Evolutionary conservation across 768 basidiomycete species (phyloP), one percentile per base, ranked within the genome.

Genomic region (Leccinum incarnatum): DNA sequence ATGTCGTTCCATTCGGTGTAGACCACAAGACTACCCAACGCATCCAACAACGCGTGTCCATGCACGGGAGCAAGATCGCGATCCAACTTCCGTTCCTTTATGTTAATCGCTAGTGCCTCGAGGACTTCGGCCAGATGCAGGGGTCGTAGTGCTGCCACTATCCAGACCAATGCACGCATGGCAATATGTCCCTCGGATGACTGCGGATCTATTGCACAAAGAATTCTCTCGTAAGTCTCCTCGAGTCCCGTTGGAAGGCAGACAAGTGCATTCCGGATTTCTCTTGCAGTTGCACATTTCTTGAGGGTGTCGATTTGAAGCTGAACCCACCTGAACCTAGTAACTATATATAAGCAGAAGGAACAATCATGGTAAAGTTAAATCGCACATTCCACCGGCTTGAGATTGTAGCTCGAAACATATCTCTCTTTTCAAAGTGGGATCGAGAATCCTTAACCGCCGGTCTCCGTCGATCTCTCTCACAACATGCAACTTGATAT

Each of bases 321-420:
- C 15, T 67, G 56, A 6, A 54, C 54, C 66, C 66, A 67, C 0
- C 58, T 60, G 9, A 67, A 67, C 66, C 65, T 67, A 29, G 46
- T 12, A 47, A 23, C 6, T 5, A 14, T 14, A 15, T 21, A 25
- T 47, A 14, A 47, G 19, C 9, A 12, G 4, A 11, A 47, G 8
- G 12, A 47, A 47, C 42, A 19, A 45, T 11, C 42, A 19, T 10
- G 10, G 3, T 25, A 25, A 25, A 0, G 12, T 47, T 10, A 10
- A 45, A 25, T 46, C 46, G 12, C 23, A 47, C 46, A 67, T 67
- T 1, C 66, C 66, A 23, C 59, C 60, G 0, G 63, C 60, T 29
- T 52, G 48, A 6, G 3, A 3, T 2, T 29, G 40, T 1, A 67
- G 42, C 1, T 21, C 17, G 6, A 0, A 11, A n/a, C n/a, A 9